These are phyloP conservation scores for Kalanchoe fedtschenkoi DNA, from an alignment of 164 flowering plant species.

Conservation along the genomic window DNA sequence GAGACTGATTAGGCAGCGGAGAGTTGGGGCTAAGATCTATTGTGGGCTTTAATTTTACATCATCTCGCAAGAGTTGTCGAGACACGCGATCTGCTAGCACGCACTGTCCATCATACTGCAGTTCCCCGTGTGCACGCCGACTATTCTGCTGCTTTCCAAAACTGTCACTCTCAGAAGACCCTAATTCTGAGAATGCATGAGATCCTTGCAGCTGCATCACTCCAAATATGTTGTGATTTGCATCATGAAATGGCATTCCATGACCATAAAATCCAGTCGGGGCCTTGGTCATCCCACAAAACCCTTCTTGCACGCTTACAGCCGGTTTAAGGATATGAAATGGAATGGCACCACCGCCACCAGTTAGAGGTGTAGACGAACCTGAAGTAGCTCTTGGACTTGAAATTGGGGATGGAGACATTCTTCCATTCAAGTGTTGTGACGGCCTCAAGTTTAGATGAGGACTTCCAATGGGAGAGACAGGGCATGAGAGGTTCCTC, in stretches of 20 bases:
- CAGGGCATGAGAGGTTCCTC: conserved; percentile 78
- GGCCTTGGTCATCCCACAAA: conserved; percentile 36
- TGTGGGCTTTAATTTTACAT: conserved; percentile 15
- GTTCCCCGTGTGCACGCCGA: conserved; percentile 25
- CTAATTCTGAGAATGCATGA: conserved; percentile 40
- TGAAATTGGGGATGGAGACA: conserved; percentile 79
- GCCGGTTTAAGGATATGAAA: conserved; percentile 47
- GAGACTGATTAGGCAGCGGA: background rate
- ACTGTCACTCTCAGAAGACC: conserved; percentile 32
- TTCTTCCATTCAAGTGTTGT: conserved; percentile 58
- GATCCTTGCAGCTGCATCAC: conserved; percentile 42
- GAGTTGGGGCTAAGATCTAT: conserved; percentile 2
- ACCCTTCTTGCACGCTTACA: conserved; percentile 47
- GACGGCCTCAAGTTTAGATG: conserved; percentile 59
- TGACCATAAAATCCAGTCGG: conserved; percentile 24
- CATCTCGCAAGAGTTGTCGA: conserved; percentile 62
- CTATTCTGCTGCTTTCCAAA: conserved; percentile 43
- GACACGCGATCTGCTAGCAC: conserved; percentile 69
- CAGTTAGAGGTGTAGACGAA: conserved; percentile 76
- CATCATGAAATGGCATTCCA: conserved; percentile 42
- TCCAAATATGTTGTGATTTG: conserved; percentile 47
- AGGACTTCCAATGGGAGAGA: conserved; percentile 87
- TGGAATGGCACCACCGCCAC: conserved; percentile 66
- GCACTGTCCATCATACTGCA: conserved; percentile 43
- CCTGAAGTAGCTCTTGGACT: conserved; percentile 75